Evolutionary conservation across 129 eudicot genomes (phyloP), one percentile per base, ranked within the genome.

Genomic region (Sambucus nigra): DNA sequence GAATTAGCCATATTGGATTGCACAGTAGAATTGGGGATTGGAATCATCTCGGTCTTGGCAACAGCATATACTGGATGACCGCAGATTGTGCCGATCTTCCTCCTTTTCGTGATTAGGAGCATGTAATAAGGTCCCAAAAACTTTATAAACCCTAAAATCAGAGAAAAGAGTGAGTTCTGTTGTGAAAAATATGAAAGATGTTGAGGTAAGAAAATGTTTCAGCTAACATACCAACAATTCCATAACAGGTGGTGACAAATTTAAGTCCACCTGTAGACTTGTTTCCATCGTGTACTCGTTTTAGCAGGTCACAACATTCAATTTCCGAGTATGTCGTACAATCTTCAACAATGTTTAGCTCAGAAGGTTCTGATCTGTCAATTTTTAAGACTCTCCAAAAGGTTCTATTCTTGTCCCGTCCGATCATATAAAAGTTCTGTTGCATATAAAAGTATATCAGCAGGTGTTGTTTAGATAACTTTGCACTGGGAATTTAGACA

Each of bases 111-210:
- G 47, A 92, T 77, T 53, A 92, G 80, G 35, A 92, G 77, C 91
- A 86, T 77, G 81, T 92, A 86, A 66, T 86, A 82, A 53, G 99
- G 99, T 49, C 99, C 99, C 82, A 92, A 61, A 74, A 92, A 86
- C 78, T 86, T 92, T 50, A 92, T 57, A 63, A 92, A 86, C 10
- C 99, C 99, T 92, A 62, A 6, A 76, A 70, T 54, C 55, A 65
- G 11, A 55, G 31, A 58, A 22, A 58, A 60, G 47, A 28, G 67
- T 61, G 27, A 77, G 68, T 15, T 61, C 39, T 35, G 29, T 12
- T 24, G 42, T 8, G 9, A 50, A 59, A 47, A 15, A 38, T 0
- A 38, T 27, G 21, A 28, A 29, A 50, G 24, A 35, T 7, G 42
- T 35, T n/a, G 42, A 35, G 5, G 48, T 62, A 6, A 17, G 42